Evolutionary conservation across 164 flowering plant species (phyloP).

Genomic region (Saururus chinensis): DNA sequence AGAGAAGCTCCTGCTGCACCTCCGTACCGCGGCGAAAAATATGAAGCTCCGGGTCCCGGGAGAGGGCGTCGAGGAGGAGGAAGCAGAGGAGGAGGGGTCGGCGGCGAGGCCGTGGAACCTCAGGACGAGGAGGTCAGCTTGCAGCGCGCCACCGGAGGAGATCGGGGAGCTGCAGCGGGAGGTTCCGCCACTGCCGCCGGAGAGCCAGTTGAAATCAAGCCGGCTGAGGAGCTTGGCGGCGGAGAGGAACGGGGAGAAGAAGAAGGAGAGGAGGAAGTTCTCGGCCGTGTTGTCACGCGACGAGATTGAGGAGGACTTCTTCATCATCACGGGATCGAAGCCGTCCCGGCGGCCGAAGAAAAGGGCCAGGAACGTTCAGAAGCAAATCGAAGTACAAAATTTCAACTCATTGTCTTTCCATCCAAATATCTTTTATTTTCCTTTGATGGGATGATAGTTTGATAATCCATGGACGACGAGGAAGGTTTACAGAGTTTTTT

Average conservation of each 20-base stretch:
- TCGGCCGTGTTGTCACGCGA: slow-evolving; percentile 34
- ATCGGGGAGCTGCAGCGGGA: slow-evolving; percentile 20
- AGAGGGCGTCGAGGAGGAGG: slow-evolving; percentile 1
- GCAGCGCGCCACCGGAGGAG: slow-evolving; percentile 25
- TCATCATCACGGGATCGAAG: slow-evolving; percentile 34
- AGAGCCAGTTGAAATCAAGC: slow-evolving; percentile 17
- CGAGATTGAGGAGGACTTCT: slow-evolving; percentile 75
- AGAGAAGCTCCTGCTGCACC: slow-evolving; percentile 48
- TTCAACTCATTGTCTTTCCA: background rate
- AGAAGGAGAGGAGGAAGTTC: slow-evolving; percentile 34
- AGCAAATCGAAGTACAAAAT: slow-evolving; percentile 50
- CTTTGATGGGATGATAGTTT: too few species aligned
- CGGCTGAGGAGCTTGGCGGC: slow-evolving; percentile 11
- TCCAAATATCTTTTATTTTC: background rate
- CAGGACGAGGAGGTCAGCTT: slow-evolving; percentile 58
- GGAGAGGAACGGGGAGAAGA: slow-evolving; percentile 11
- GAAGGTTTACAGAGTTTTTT: too few species aligned
- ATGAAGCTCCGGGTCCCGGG: slow-evolving; percentile 33
- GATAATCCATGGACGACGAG: too few species aligned
- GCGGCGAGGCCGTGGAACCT: slow-evolving; percentile 57
- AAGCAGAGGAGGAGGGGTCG: slow-evolving; percentile 13
- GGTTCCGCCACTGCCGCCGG: slow-evolving; percentile 20
- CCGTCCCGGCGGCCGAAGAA: slow-evolving; percentile 74
- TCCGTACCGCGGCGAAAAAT: slow-evolving; percentile 39
- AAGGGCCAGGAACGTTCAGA: slow-evolving; percentile 41